Evolutionary conservation across 768 basidiomycete species (phyloP).

Genomic region (Lentinus brumalis): DNA sequence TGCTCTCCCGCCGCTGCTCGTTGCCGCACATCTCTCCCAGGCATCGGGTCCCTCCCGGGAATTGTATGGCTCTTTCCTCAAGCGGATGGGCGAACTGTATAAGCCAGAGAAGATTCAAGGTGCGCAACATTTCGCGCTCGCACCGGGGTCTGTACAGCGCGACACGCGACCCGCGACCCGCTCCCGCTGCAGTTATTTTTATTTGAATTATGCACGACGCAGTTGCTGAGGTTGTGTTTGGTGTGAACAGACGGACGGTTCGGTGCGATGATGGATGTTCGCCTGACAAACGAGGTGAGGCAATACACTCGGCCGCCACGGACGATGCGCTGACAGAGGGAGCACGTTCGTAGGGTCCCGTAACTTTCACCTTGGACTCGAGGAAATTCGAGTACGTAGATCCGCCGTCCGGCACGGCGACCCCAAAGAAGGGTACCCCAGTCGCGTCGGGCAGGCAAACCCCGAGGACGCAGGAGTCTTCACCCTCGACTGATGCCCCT

Average conservation of each 20-base stretch:
- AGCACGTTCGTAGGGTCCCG: slow-evolving; percentile 60
- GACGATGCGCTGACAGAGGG: slow-evolving; percentile 10
- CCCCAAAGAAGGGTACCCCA: slow-evolving; percentile 1
- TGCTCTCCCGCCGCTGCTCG: neutral
- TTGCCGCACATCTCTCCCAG: slow-evolving; percentile 41
- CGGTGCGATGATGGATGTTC: slow-evolving; percentile 96
- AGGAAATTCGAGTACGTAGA: slow-evolving; percentile 72
- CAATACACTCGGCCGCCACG: no score
- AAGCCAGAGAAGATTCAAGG: slow-evolving; percentile 80
- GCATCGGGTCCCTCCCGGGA: slow-evolving; percentile 63
- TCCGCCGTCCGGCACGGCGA: slow-evolving; percentile 7
- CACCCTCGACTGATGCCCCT: neutral
- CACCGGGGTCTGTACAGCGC: slow-evolving; percentile 14
- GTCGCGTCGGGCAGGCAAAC: slow-evolving; percentile 7
- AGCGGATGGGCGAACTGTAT: slow-evolving; percentile 66
- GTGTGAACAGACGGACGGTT: slow-evolving; percentile 77
- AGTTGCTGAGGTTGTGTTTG: slow-evolving; percentile 2
- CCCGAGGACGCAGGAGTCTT: neutral
- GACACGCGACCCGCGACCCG: slow-evolving; percentile 9
- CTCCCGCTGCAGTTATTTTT: slow-evolving; percentile 10
- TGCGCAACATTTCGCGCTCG: slow-evolving; percentile 32
- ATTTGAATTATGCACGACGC: neutral
- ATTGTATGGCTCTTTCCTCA: slow-evolving; percentile 74
- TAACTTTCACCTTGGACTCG: slow-evolving; percentile 84
- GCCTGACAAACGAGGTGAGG: slow-evolving; percentile 79